These are phyloP conservation scores for Podochytrium sp. DNA, from an alignment of 192 early-diverging fungal genomes.

Conservation along the genomic window DNA sequence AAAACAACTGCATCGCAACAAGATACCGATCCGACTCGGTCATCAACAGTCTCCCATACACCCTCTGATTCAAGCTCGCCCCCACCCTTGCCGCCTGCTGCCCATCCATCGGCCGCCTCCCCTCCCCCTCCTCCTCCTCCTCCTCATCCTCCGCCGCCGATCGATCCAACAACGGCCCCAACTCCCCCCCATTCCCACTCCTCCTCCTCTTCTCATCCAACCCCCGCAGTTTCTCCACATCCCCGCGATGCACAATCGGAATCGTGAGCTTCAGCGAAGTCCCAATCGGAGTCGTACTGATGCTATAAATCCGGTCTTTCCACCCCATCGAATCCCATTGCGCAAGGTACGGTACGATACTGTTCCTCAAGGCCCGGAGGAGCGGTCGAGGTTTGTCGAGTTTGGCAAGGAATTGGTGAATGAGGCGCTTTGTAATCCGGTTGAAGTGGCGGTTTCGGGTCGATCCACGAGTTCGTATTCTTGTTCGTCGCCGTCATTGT, in stretches of 20 bases:
- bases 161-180: slow-evolving; percentile 31
- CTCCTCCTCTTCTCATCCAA: slow-evolving; percentile 30
- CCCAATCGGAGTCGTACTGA: slow-evolving; percentile 59
- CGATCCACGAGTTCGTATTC: too few relatives aligned
- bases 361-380: slow-evolving; percentile 10
- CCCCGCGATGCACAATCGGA: slow-evolving; percentile 60
- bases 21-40: slow-evolving; percentile 57
- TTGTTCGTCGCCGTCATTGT: slow-evolving; percentile 18
- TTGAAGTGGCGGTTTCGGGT: too few relatives aligned
- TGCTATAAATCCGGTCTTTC: slow-evolving; percentile 50
- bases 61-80: not conserved
- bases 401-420: slow-evolving; percentile 11
- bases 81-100: slow-evolving; percentile 19
- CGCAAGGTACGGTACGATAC: slow-evolving; percentile 62
- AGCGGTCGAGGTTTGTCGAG: slow-evolving; percentile 24
- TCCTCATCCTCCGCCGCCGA: slow-evolving; percentile 22
- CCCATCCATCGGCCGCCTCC: slow-evolving; percentile 15
- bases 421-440: not conserved
- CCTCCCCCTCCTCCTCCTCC: not conserved
- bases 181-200: slow-evolving; percentile 31
- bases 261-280: slow-evolving; percentile 59
- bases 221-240: slow-evolving; percentile 22
- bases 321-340: slow-evolving; percentile 53
- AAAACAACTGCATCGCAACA: slow-evolving; percentile 59
- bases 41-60: slow-evolving; percentile 21